Evolutionary conservation across 129 eudicot genomes (phyloP).

Genomic region (Deinandra increscens): DNA sequence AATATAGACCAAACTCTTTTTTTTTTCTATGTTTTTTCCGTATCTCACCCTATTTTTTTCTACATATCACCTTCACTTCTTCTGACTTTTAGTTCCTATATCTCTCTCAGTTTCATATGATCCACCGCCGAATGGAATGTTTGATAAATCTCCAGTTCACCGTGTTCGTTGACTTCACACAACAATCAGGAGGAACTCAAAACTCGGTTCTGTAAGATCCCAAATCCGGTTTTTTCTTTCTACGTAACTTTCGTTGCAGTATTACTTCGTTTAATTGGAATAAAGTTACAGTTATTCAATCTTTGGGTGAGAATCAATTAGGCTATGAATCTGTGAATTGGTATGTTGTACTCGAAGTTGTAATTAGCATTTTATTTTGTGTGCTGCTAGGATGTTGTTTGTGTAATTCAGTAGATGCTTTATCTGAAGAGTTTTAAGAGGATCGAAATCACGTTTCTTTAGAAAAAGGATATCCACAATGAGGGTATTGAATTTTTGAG

Average conservation of each 20-base stretch:
- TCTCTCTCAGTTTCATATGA: slow-evolving; percentile 22
- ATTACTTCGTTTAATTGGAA: slow-evolving; percentile 1
- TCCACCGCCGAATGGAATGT: slow-evolving; percentile 20
- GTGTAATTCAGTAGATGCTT: neutral
- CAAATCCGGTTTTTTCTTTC: slow-evolving; percentile 15
- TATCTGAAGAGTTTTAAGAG: neutral
- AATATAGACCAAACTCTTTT: no score
- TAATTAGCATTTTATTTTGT: slow-evolving; percentile 22
- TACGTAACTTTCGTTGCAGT: neutral
- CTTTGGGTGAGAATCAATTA: slow-evolving; percentile 14
- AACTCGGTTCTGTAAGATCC: slow-evolving; percentile 29
- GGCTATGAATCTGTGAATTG: slow-evolving; percentile 3
- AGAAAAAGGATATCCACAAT: no score
- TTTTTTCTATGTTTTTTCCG: no score
- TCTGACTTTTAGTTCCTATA: slow-evolving; percentile 7
- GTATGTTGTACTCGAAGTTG: neutral
- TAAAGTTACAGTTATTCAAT: slow-evolving; percentile 20
- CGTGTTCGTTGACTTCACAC: slow-evolving; percentile 15
- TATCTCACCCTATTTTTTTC: slow-evolving; percentile 5
- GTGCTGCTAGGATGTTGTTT: neutral
- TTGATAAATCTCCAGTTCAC: slow-evolving; percentile 18
- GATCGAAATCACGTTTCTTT: neutral
- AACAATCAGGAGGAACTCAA: slow-evolving; percentile 32
- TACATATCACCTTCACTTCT: slow-evolving; percentile 22
- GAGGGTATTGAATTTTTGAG: no score